These are phyloP conservation scores for Cyberlindnera samutprakarnensis DNA, from an alignment of 805 yeast genomes.

Conservation along the genomic window DNA sequence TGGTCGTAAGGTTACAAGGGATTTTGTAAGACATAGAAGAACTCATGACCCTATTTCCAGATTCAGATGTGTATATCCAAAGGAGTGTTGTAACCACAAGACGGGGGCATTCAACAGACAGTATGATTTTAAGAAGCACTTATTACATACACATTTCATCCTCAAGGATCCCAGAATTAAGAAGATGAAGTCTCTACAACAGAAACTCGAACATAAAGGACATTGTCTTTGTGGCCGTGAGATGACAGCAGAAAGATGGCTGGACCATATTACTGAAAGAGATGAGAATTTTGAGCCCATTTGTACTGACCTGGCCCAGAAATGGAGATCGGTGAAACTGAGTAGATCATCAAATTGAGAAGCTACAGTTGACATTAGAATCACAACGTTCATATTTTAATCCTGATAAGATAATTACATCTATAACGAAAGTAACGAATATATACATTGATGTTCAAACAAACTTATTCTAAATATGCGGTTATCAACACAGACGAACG, in stretches of 20 bases:
- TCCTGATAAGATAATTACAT: too few species aligned
- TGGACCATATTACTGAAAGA: conserved; percentile 42
- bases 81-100: conserved; percentile 46
- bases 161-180: conserved; percentile 36
- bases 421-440: too few species aligned
- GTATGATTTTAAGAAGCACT: conserved; percentile 60
- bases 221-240: conserved; percentile 46
- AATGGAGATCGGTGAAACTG: conserved; percentile 5
- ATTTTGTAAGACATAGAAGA: conserved; percentile 53
- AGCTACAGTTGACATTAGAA: too few species aligned
- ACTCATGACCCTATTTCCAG: conserved; percentile 52
- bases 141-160: conserved; percentile 50
- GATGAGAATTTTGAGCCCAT: conserved; percentile 1
- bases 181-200: conserved; percentile 38
- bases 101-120: conserved; percentile 60
- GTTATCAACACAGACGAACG: too few species aligned
- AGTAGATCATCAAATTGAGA: too few species aligned
- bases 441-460: too few species aligned
- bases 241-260: conserved; percentile 46
- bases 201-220: conserved; percentile 44
- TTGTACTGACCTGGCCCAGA: conserved; percentile 6
- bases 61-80: conserved; percentile 52
- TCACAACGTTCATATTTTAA: too few species aligned
- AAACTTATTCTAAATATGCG: too few species aligned
- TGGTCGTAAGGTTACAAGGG: conserved; percentile 47